phyloP scores from a whole-genome alignment of 768 basidiomycete species.

The Cystobasidium tubakii region DNA sequence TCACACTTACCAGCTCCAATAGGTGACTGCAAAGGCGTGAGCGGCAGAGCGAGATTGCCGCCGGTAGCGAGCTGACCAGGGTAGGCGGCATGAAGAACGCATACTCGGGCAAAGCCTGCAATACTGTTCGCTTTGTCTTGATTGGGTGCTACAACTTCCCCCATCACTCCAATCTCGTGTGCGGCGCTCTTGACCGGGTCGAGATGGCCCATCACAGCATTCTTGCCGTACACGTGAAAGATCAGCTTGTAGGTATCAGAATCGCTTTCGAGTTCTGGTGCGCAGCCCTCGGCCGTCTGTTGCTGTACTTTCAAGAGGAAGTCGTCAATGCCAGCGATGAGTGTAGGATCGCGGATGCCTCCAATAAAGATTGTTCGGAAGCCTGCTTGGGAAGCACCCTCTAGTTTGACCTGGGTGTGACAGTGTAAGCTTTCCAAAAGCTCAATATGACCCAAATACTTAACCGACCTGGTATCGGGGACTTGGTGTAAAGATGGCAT shows the following conservation, averaged over 20 bases:
- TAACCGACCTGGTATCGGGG: constrained; percentile 4
- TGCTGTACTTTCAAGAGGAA: constrained; percentile 1
- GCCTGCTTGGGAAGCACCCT: constrained; percentile 3
- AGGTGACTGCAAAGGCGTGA: constrained; percentile 11
- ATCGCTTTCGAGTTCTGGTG: constrained; percentile 1
- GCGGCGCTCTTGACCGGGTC: background rate
- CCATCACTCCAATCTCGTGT: constrained; percentile 22
- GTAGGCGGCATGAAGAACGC: constrained; percentile 14
- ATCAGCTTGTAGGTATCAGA: constrained; percentile 5
- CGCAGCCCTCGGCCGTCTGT: background rate
- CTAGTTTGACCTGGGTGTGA: constrained; percentile 14
- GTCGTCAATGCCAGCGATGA: constrained; percentile 20
- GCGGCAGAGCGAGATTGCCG: constrained; percentile 18
- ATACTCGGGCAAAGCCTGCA: constrained; percentile 10
- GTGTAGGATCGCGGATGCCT: constrained; percentile 11
- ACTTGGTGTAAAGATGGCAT: background rate
- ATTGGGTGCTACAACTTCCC: constrained; percentile 1
- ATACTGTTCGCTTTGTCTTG: constrained; percentile 21
- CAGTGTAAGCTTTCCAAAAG: background rate
- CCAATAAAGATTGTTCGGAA: constrained; percentile 15
- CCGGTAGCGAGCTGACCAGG: background rate
- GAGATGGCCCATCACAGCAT: constrained; percentile 14
- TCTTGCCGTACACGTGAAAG: constrained; percentile 29
- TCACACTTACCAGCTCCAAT: constrained; percentile 20
- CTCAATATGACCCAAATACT: too few relatives aligned